Conservation (phyloP, 2,329 filamentous ascomycete species). For the Colletotrichum musae region DNA sequence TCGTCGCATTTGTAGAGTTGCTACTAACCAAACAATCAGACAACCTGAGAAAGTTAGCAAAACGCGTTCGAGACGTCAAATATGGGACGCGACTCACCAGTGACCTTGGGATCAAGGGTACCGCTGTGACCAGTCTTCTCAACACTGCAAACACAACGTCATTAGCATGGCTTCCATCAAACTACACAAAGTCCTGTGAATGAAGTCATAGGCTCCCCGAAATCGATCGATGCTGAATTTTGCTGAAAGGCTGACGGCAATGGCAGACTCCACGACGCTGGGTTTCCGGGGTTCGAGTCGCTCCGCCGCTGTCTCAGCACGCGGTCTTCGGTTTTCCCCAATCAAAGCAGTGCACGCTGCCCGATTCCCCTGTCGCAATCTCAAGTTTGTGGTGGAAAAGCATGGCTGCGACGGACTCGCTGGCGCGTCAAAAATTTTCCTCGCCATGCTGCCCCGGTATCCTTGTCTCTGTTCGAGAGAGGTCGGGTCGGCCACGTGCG, state of each 20-base stretch:
- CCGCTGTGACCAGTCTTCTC: slow-evolving; percentile 99
- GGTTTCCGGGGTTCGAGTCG: background rate
- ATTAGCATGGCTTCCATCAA: slow-evolving; percentile 2
- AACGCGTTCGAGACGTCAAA: slow-evolving; percentile 80
- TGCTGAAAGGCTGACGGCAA: slow-evolving; percentile 16
- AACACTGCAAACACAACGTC: slow-evolving; percentile 64
- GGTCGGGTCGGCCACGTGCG: background rate
- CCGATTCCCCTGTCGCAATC: background rate
- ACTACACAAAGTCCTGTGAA: background rate
- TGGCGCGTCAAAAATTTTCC: background rate
- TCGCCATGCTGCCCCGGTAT: background rate
- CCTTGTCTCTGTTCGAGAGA: slow-evolving; percentile 17
- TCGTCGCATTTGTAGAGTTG: slow-evolving; percentile 4
- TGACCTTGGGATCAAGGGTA: slow-evolving; percentile 98
- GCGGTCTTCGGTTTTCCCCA: background rate
- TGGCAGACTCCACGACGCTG: slow-evolving; percentile 1
- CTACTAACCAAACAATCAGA: slow-evolving; percentile 41
- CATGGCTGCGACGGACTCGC: background rate
- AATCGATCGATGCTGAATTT: slow-evolving; percentile 10
- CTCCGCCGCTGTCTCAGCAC: no score
- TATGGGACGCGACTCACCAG: slow-evolving; percentile 73
- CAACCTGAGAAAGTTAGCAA: slow-evolving; percentile 46
- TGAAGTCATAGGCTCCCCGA: slow-evolving; percentile 6
- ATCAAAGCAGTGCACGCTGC: background rate
- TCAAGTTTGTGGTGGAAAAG: background rate